Evolutionary conservation across 176 grass and related monocot species (phyloP), one percentile per base, ranked within the genome.

Genomic region (Secale cereale): DNA sequence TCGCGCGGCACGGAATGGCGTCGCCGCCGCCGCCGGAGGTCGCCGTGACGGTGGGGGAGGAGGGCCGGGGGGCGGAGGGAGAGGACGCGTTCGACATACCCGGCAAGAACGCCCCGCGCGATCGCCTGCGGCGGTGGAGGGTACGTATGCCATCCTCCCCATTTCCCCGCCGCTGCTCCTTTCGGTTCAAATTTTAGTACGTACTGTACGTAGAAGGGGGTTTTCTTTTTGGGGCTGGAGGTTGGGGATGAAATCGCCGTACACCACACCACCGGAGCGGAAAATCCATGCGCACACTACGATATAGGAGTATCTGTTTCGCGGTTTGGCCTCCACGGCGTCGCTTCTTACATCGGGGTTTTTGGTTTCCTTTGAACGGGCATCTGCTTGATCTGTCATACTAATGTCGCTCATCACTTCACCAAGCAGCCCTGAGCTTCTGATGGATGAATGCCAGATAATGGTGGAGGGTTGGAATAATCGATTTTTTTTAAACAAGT

Each of bases 41-140:
- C 74, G 46, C 46, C 10, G 46, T 56, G 27, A 16, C 29, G 74
- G 41, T 48, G 14, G 71, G 4, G 13, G 70, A 27, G 23, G 45
- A 48, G 27, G 26, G 3, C 43, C 8, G 15, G 74, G 43, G 6
- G 26, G 11, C 19, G 74, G 30, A 57, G 76, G 54, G 25, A 37
- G 52, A 86, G 52, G 81, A 80, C 15, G 64, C 85, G 37, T 93
- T 93, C 27, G 88, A 90, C 16, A 90, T 93, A 25, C 88, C 91
- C 57, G 74, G 85, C 59, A 93, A 93, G 80, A 93, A 93, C 63
- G 91, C 72, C 16, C 61, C 88, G 56, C 43, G 78, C 70, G 85
- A 93, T 29, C 76, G 85, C 25, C 74, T 93, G 20, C 84, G 81
- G 8, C 85, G 91, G 19, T 93, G 91, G 91, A 87, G 91, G 71